phyloP scores from a whole-genome alignment of 257 asterid species.

The Leonotis leonurus region DNA sequence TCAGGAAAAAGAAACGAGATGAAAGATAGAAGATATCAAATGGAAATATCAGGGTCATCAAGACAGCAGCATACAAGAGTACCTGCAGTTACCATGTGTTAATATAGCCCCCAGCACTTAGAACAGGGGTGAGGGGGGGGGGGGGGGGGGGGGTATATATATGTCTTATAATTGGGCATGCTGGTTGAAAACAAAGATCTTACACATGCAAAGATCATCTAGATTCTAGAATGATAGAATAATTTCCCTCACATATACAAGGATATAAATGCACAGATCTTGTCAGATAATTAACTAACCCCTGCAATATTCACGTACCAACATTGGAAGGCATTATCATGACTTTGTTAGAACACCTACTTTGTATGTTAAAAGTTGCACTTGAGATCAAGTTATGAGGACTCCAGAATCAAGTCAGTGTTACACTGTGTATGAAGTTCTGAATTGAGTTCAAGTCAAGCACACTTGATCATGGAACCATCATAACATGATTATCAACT shows the following conservation, averaged over 20 bases:
- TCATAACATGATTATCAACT: too few species aligned
- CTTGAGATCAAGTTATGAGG: too few species aligned
- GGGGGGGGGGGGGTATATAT: too few species aligned
- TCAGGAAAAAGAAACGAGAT: conserved; percentile 82
- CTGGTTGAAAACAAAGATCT: background rate
- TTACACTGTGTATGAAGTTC: too few species aligned
- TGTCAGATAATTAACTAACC: background rate
- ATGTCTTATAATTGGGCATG: background rate
- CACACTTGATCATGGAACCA: too few species aligned
- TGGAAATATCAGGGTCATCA: conserved; percentile 83
- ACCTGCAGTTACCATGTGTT: conserved; percentile 61
- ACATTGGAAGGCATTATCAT: background rate
- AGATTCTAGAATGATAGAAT: conserved; percentile 4
- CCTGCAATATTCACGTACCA: background rate
- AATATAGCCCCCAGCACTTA: conserved; percentile 11
- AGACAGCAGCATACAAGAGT: conserved; percentile 71
- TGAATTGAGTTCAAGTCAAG: too few species aligned
- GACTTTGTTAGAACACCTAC: background rate
- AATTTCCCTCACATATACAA: background rate
- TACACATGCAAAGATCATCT: background rate
- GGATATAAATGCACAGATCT: background rate
- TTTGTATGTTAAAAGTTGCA: background rate
- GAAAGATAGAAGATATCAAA: conserved; percentile 87
- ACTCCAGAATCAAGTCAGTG: too few species aligned
- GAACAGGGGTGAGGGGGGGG: too few species aligned